A percentile compares a stretch with the other conserved stretches of the same genome.
Evolutionary conservation across 2,329 filamentous ascomycete genomes (phyloP).

Genomic region (Alternaria consortialis): DNA sequence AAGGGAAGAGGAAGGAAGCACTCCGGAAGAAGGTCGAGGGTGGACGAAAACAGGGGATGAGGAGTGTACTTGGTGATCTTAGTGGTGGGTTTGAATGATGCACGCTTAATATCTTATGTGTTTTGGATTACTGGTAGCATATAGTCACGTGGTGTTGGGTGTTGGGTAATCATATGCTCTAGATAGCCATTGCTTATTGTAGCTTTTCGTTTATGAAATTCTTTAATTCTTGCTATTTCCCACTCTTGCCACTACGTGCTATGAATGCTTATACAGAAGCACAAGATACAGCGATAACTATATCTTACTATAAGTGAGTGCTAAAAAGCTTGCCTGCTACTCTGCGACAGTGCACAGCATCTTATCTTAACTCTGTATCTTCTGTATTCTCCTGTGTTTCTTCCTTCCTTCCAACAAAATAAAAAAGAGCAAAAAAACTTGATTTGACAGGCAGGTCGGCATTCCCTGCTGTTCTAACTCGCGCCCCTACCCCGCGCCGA

Average conservation of each 20-base stretch:
- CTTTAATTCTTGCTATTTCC: background rate
- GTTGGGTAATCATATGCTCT: background rate
- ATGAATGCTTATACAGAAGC: background rate
- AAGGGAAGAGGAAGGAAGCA: constrained; percentile 60
- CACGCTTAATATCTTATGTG: background rate
- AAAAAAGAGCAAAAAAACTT: background rate
- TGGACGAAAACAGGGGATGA: constrained; percentile 35
- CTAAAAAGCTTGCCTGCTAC: too few relatives aligned
- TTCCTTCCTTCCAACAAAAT: too few relatives aligned
- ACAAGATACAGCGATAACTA: too few relatives aligned
- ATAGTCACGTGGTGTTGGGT: background rate
- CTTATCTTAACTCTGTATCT: too few relatives aligned
- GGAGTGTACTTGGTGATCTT: constrained; percentile 46
- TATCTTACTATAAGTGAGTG: too few relatives aligned
- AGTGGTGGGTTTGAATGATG: constrained; percentile 50
- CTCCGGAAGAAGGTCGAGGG: constrained; percentile 55
- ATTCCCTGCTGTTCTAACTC: background rate
- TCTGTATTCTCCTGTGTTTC: too few relatives aligned
- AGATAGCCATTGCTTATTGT: background rate
- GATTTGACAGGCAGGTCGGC: background rate
- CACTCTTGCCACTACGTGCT: background rate
- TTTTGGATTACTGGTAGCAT: background rate
- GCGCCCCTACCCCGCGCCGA: background rate
- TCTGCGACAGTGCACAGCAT: too few relatives aligned
- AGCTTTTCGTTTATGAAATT: background rate